Percentiles rank a stretch among this genome's conserved stretches.
Evolutionary conservation across 2,329 filamentous ascomycete species (phyloP).

Genomic region (Metarhizium anisopliae): DNA sequence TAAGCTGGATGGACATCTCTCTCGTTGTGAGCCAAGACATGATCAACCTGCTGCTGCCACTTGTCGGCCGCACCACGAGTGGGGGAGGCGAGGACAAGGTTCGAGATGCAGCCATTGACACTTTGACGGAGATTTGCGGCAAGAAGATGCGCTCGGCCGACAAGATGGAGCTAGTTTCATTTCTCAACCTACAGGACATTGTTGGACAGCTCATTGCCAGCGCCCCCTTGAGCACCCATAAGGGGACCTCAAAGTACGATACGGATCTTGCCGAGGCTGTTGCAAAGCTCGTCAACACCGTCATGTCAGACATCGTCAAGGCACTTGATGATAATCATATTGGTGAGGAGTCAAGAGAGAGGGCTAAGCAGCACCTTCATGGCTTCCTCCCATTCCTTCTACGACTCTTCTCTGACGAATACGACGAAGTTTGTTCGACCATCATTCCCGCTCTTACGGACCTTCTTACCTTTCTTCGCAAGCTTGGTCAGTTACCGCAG

Average conservation of each 20-base stretch:
- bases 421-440: slow-evolving; percentile 94
- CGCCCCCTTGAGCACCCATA: slow-evolving; percentile 68
- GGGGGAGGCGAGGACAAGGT: slow-evolving; percentile 64
- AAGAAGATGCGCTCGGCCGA: slow-evolving; percentile 96
- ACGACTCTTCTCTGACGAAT: slow-evolving; percentile 95
- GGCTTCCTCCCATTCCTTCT: slow-evolving; percentile 80
- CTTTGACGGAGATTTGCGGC: slow-evolving; percentile 88
- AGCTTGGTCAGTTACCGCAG: slow-evolving; percentile 61
- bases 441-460: slow-evolving; percentile 92
- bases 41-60: slow-evolving; percentile 74
- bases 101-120: slow-evolving; percentile 84
- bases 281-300: slow-evolving; percentile 89
- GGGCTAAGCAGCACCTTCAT: slow-evolving; percentile 74
- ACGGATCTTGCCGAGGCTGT: slow-evolving; percentile 92
- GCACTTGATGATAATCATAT: slow-evolving; percentile 63
- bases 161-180: slow-evolving; percentile 89
- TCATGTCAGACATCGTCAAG: slow-evolving; percentile 76
- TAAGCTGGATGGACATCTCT: slow-evolving; percentile 96
- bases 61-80: slow-evolving; percentile 67
- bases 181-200: slow-evolving; percentile 79
- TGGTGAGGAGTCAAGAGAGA: slow-evolving; percentile 55
- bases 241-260: slow-evolving; percentile 81
- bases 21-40: slow-evolving; percentile 86
- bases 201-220: slow-evolving; percentile 79
- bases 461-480: slow-evolving; percentile 81